Percentiles rank a stretch among this genome's conserved stretches.
Evolutionary conservation across 2,329 filamentous ascomycete genomes (phyloP).

Genomic region (Ophiocordyceps robertsii): DNA sequence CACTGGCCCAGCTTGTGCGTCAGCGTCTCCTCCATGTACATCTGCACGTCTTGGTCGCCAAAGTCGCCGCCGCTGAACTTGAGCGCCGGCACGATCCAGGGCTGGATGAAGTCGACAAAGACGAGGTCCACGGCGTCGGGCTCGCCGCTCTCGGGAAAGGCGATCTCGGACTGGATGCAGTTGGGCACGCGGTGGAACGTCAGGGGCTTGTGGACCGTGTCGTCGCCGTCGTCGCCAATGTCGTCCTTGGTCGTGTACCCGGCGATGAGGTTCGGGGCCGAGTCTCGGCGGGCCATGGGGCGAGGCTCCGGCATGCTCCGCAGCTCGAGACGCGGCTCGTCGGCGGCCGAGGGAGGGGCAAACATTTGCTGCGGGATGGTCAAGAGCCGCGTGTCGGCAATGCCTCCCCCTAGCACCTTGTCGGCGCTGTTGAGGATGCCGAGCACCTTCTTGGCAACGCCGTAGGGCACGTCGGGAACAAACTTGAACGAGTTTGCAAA

Average conservation of each 20-base stretch:
- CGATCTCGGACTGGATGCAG: conserved; percentile 58
- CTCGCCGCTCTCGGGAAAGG: conserved; percentile 40
- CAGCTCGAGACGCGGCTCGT: conserved; percentile 16
- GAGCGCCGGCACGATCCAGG: conserved; percentile 65
- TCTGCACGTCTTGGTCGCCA: conserved; percentile 29
- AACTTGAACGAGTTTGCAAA: conserved; percentile 71
- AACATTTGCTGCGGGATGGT: conserved; percentile 33
- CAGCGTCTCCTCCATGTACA: conserved; percentile 40
- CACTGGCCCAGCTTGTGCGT: conserved; percentile 42
- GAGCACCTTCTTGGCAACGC: conserved; percentile 57
- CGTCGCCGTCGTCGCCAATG: conserved; percentile 71
- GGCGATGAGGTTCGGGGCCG: conserved; percentile 27
- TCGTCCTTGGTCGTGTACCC: conserved; percentile 91
- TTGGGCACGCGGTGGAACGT: conserved; percentile 71
- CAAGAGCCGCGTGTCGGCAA: conserved; percentile 30
- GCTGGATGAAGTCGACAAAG: conserved; percentile 83
- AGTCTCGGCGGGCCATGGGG: background rate
- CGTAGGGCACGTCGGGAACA: conserved; percentile 70
- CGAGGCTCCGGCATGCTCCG: conserved; percentile 6
- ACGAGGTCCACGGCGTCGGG: conserved; percentile 74
- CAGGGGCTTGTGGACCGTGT: conserved; percentile 69
- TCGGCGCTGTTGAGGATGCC: conserved; percentile 24
- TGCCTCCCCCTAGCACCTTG: conserved; percentile 26
- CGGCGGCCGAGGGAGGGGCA: conserved; percentile 2
- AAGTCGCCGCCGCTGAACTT: conserved; percentile 44